Base-by-base conservation (phyloP, 2,329 filamentous ascomycete genomes). In the Drechslerella coelobrocha region DNA sequence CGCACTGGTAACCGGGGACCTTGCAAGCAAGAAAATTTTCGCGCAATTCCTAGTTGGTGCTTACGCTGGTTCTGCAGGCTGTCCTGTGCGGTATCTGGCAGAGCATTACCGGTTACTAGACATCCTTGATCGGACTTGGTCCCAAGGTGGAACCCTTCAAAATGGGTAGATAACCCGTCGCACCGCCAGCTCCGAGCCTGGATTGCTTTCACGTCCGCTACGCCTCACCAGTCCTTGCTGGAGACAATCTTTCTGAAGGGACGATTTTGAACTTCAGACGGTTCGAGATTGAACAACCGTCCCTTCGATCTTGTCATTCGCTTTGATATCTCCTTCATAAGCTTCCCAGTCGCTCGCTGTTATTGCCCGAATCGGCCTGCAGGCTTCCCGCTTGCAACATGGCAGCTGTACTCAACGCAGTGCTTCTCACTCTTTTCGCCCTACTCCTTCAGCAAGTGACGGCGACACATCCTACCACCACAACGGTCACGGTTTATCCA, bases 191-290 rank as follows among this genome's bases (percentile, higher is more conserved):
- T 68, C 48, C 55, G 51, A 60, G 59, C 47, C 52, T 54, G 53
- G 45, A 47, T 29, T 57, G 53, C 43, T 59, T 71, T 53, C 41
- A 47, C 39, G 19, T 62, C 43, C 34, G 47, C 48, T 63, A 71
- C 59, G 66, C 66, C 66, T 71, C 66, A 71, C 66, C 66, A 71
- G 66, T 60, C 59, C 60, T 62, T 53, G 61, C 56, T 61, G 65
- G 65, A 69, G 65, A 69, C 65, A 62, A 69, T 62, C 65, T 51
- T 51, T 60, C 66, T 63, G 66, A 63, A 59, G 66, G 59, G 59
- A 71, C 66, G 59, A 29, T 71, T 55, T 60, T 63, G 66, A 71
- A 71, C 66, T 71, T 71, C 66, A 71, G 66, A 63, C 63, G 66
- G 41, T 71, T 54, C 59, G 59, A 71, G 55, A 57, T 71, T 37